These are phyloP conservation scores for Niebla homalea DNA, from an alignment of 495 filamentous ascomycete genomes.

Conservation along the genomic window DNA sequence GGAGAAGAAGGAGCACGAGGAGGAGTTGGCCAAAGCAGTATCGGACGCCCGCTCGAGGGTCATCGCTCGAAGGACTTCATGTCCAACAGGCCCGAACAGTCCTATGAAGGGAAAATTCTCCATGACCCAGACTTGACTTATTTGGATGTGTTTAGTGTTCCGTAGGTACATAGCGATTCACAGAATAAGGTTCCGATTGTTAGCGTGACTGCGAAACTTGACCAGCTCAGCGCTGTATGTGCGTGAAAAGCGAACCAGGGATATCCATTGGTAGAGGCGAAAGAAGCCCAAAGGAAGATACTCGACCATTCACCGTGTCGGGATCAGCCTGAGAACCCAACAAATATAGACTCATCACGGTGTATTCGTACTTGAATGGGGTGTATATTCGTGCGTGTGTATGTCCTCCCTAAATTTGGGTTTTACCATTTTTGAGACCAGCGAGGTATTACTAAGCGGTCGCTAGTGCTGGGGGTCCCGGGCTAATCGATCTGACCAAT, in stretches of 20 bases:
- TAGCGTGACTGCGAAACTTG: not conserved
- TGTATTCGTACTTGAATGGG: too few species aligned
- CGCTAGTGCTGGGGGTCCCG: too few species aligned
- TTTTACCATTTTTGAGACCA: too few species aligned
- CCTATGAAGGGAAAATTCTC: conserved; percentile 2
- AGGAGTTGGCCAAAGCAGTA: conserved; percentile 6
- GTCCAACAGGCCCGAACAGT: conserved; percentile 3
- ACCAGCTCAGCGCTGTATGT: conserved; percentile 1
- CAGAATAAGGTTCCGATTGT: not conserved
- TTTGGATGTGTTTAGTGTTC: not conserved
- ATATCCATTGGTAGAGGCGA: not conserved
- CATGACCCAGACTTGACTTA: conserved; percentile 3
- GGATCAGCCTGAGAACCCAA: not conserved
- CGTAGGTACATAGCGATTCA: not conserved
- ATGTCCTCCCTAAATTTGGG: too few species aligned
- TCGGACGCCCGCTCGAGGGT: conserved; percentile 5
- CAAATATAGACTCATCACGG: too few species aligned
- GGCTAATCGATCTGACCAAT: too few species aligned
- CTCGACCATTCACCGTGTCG: not conserved
- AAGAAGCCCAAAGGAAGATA: not conserved
- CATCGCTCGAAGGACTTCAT: conserved; percentile 5
- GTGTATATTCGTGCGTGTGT: too few species aligned
- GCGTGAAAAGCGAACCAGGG: not conserved
- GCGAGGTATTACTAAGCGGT: too few species aligned
- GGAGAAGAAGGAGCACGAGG: conserved; percentile 8